Evolutionary conservation across 805 yeast genomes (phyloP).

Genomic region (Zygotorulaspora danielsina): DNA sequence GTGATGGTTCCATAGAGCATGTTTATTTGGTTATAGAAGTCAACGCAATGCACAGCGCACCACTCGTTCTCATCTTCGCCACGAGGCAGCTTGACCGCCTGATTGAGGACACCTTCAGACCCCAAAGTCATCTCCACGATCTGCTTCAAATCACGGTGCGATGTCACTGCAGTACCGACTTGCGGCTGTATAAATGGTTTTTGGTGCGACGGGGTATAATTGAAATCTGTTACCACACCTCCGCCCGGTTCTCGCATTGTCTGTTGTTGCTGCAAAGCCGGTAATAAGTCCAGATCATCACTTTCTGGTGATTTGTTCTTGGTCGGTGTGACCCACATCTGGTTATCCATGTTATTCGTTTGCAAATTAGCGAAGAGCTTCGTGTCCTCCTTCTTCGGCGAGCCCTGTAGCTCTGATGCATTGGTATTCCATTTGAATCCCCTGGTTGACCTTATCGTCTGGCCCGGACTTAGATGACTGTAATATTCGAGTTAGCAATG

Average conservation of each 20-base stretch:
- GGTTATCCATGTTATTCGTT: slow-evolving; percentile 8
- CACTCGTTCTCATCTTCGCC: slow-evolving; percentile 92
- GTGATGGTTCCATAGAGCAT: slow-evolving; percentile 96
- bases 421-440: slow-evolving; percentile 41
- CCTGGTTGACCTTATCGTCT: slow-evolving; percentile 44
- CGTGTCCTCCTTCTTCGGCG: slow-evolving; percentile 2
- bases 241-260: slow-evolving; percentile 7
- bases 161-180: slow-evolving; percentile 40
- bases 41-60: slow-evolving; percentile 97
- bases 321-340: slow-evolving; percentile 15
- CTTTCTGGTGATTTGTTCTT: slow-evolving; percentile 5
- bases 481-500: slow-evolving; percentile 9
- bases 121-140: slow-evolving; percentile 96
- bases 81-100: slow-evolving; percentile 88
- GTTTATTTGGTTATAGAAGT: slow-evolving; percentile 91
- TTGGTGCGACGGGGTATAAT: slow-evolving; percentile 38
- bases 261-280: slow-evolving; percentile 11
- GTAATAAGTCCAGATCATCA: slow-evolving; percentile 4
- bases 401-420: slow-evolving; percentile 12
- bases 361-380: slow-evolving; percentile 7
- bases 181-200: slow-evolving; percentile 32
- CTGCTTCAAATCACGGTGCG: slow-evolving; percentile 72
- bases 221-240: slow-evolving; percentile 32
- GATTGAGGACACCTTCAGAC: slow-evolving; percentile 81
- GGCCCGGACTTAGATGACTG: slow-evolving; percentile 44